Base-by-base conservation (phyloP, 768 basidiomycete genomes). In the Tulasnella sp. region DNA sequence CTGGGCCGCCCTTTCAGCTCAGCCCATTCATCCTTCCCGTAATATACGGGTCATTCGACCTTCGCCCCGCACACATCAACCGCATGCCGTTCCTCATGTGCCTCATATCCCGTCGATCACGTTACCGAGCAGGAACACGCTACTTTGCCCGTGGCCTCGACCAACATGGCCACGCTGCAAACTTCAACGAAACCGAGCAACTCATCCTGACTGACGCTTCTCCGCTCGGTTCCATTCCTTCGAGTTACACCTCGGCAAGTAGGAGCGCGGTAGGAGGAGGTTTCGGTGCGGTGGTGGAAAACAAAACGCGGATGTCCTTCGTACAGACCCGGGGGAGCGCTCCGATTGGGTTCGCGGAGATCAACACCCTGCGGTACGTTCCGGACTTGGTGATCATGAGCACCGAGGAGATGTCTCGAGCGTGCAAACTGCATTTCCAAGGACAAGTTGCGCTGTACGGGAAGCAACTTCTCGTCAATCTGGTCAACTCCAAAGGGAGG, bases 171-270 rank as follows among this genome's bases (percentile, higher is more conserved):
- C 87, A 98, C 78, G 92, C 92, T 52, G 94, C 95, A 72, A 99
- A 99, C 80, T 98, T 94, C 82, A 97, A 98, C 79, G 97, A 99
- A 80, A 96, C 97, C 6, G 97, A 99, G 78, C 97, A 98, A 79
- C 83, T 99, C 73, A 82, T 96, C 34, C 83, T 96, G 17, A 84
- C 95, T 73, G 74, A 76, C 29, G 84, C 65, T 3, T 75, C 62
- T 47, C 74, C 75, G 32, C 26, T 32, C 22, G 59, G 36, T 68
- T 75, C 78, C 0, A 59, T 79, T 12, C 76, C 79, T 2, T 52
- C 66, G 11, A 72, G 72, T 17, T 26, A 52, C 12, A 26, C 19
- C 19, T 22, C 47, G 26, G 12, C 6, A 26, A 52, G 26, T 11
- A 19, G n/a, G n/a, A 26, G 47, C 26, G 77, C 76, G 1, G 73